These are phyloP conservation scores for Aureobasidium zeae DNA, from an alignment of 2,329 filamentous ascomycete species.

Conservation along the genomic window DNA sequence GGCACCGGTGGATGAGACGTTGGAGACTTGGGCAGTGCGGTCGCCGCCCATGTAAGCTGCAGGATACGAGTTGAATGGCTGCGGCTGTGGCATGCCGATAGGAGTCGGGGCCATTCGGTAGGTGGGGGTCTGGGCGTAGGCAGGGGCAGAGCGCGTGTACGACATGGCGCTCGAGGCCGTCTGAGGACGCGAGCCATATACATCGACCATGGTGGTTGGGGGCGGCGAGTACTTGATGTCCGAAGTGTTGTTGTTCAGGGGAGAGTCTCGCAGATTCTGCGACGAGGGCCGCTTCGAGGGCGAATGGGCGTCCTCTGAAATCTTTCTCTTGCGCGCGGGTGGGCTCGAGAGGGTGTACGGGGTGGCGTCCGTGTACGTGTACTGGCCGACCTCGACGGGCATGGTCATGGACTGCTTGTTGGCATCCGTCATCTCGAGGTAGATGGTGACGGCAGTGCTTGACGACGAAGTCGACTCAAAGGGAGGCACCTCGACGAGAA, in stretches of 20 bases:
- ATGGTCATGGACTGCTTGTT: constrained; percentile 31
- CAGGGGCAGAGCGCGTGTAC: constrained; percentile 29
- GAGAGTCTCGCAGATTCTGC: constrained; percentile 27
- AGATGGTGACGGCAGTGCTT: constrained; percentile 49
- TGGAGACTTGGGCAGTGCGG: constrained; percentile 30
- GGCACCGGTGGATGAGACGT: constrained; percentile 33
- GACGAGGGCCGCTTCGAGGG: constrained; percentile 31
- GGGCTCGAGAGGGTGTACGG: constrained; percentile 29
- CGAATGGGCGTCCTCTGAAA: constrained; percentile 36
- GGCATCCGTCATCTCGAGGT: constrained; percentile 49
- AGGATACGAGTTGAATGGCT: constrained; percentile 32
- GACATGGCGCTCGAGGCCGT: constrained; percentile 16
- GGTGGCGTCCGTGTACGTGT: constrained; percentile 47
- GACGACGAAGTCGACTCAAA: constrained; percentile 49
- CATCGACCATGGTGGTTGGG: constrained; percentile 15
- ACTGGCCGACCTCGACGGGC: constrained; percentile 48
- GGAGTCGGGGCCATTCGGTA: constrained; percentile 13
- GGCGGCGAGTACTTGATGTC: constrained; percentile 17
- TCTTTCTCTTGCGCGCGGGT: constrained; percentile 47
- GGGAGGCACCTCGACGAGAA: constrained; percentile 63
- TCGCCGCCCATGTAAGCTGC: constrained; percentile 34
- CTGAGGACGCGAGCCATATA: constrained; percentile 17
- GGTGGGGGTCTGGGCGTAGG: constrained; percentile 22
- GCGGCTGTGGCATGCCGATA: constrained; percentile 16
- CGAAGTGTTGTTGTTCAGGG: constrained; percentile 12